phyloP scores from a whole-genome alignment of 2,329 filamentous ascomycete genomes.

The Domatiomyces globalis region DNA sequence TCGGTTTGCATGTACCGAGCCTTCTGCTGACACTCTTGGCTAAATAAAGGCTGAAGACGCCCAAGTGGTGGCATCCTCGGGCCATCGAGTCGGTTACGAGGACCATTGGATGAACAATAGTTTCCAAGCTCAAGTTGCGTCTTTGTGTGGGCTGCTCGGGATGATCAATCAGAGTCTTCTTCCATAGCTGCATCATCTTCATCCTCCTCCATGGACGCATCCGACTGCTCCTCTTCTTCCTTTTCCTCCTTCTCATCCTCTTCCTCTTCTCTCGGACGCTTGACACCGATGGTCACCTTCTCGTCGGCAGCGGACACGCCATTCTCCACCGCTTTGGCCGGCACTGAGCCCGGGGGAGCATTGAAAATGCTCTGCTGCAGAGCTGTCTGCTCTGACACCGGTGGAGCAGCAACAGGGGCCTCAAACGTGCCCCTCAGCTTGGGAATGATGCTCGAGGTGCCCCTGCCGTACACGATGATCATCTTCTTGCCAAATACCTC shows the following conservation, averaged over 20 bases:
- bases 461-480: conserved; percentile 81
- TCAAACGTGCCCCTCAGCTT: conserved; percentile 87
- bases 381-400: conserved; percentile 53
- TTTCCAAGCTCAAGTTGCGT: too few relatives aligned
- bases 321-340: conserved; percentile 36
- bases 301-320: conserved; percentile 34
- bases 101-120: too few relatives aligned
- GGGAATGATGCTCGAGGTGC: conserved; percentile 72
- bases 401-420: conserved; percentile 38
- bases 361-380: conserved; percentile 71
- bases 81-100: background rate
- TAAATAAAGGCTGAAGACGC: background rate
- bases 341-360: conserved; percentile 35
- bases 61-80: background rate
- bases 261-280: conserved; percentile 57
- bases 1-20: conserved; percentile 64
- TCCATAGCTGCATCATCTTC: conserved; percentile 47
- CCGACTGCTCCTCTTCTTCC: conserved; percentile 44
- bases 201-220: conserved; percentile 55
- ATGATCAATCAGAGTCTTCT: conserved; percentile 1
- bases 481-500: conserved; percentile 74
- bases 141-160: background rate
- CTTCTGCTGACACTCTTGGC: conserved; percentile 36
- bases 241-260: conserved; percentile 46
- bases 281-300: conserved; percentile 44